A percentile compares a stretch with the other conserved stretches of the same genome.
Conservation (phyloP, 108 stramenopile genomes). For the Skeletonema costatum region DNA sequence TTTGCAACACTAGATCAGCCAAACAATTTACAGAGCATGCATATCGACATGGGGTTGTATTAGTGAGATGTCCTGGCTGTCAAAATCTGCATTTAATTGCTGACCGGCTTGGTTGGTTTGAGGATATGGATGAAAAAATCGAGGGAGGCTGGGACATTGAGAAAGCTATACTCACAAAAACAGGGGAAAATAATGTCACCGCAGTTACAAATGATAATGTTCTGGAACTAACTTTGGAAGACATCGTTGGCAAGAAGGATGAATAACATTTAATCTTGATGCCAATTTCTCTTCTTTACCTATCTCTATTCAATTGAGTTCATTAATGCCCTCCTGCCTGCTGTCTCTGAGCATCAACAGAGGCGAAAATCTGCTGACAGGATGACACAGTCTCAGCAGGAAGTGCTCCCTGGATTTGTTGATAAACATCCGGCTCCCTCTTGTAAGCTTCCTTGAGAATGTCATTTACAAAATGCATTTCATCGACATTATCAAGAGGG, state of each 20-base stretch:
- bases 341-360: constrained; percentile 55
- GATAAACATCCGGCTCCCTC: constrained; percentile 83
- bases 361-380: constrained; percentile 73
- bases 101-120: constrained; percentile 88
- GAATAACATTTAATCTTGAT: neutral
- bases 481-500: constrained; percentile 80
- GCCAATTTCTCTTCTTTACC: neutral
- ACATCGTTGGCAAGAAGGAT: constrained; percentile 53
- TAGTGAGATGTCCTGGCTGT: constrained; percentile 95
- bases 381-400: constrained; percentile 56
- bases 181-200: constrained; percentile 64
- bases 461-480: constrained; percentile 75
- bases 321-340: constrained; percentile 5
- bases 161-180: constrained; percentile 45
- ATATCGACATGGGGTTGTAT: constrained; percentile 93
- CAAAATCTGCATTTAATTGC: constrained; percentile 95
- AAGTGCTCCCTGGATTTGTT: constrained; percentile 78
- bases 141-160: constrained; percentile 78
- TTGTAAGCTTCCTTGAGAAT: constrained; percentile 72
- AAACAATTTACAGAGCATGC: constrained; percentile 94
- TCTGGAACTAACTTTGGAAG: constrained; percentile 77
- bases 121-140: constrained; percentile 49
- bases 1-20: constrained; percentile 96
- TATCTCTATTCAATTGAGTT: neutral
- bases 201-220: constrained; percentile 73